phyloP scores from a whole-genome alignment of 2,329 filamentous ascomycete species.

The Cercospora janseana region DNA sequence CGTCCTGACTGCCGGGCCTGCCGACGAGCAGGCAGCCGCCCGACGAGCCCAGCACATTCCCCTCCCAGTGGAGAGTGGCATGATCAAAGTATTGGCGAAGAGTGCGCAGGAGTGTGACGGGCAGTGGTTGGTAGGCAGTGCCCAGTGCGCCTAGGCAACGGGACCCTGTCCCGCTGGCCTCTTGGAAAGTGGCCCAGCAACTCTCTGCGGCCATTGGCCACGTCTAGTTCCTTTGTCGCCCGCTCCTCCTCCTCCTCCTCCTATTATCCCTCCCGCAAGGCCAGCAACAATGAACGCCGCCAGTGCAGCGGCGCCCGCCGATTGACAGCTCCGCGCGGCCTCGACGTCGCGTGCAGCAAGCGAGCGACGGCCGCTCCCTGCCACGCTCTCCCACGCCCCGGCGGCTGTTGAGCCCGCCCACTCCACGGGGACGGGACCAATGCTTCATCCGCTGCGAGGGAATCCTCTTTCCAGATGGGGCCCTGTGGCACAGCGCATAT shows the following conservation, averaged over 20 bases:
- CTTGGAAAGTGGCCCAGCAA: not conserved
- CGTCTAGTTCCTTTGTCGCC: conserved; percentile 4
- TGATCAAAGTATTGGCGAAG: not conserved
- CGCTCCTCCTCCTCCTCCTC: conserved; percentile 3
- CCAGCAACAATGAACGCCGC: not conserved
- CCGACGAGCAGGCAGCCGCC: conserved; percentile 1
- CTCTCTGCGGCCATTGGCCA: conserved; percentile 10
- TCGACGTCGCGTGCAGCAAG: conserved; percentile 1
- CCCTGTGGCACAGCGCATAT: conserved; percentile 10
- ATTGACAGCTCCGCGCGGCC: conserved; percentile 5
- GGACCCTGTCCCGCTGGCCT: no score
- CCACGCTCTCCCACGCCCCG: conserved; percentile 5
- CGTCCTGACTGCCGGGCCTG: not conserved
- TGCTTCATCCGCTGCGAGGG: no score
- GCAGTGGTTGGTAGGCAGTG: not conserved
- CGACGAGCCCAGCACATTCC: not conserved
- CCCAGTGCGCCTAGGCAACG: no score
- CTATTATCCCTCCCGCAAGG: not conserved
- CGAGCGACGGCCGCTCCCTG: no score
- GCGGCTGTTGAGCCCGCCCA: conserved; percentile 2
- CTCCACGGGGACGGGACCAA: no score
- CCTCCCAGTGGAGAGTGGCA: not conserved
- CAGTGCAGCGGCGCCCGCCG: not conserved
- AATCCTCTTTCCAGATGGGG: conserved; percentile 9
- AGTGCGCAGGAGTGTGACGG: not conserved